Base-by-base conservation (phyloP, 306 rosid genomes). In the Vigna angularis region DNA sequence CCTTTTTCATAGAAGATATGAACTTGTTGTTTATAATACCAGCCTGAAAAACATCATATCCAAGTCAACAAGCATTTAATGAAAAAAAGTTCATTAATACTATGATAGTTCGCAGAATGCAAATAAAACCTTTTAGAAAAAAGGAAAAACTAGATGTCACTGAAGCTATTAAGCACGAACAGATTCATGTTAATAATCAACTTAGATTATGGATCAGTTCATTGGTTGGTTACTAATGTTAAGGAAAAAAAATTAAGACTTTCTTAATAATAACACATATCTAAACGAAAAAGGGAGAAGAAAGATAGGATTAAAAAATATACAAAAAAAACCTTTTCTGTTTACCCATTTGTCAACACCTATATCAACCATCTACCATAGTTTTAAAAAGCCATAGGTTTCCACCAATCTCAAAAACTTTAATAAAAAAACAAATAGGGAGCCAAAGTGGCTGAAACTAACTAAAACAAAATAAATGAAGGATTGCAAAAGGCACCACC, bases 1-100 rank as follows among this genome's bases (percentile, higher is more conserved):
- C 98, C 98, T 92, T 90, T 88, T 83, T 94, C 98, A 94, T 90
- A 0, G 91, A 89, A 55, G 93, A 87, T 87, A 94, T 76, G 79
- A 94, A 92, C 10, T 86, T 72, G 81, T 73, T 70, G 88, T 94
- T 82, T 62, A 92, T 81, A 8, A 87, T 63, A 73, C 95, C 93
- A 51, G 73, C 93, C 97, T 94, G 97, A 74, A 85, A 86, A 66
- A 30, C 49, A 77, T 51, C 40, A 18, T 26, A 80, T 16, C 75
- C 59, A 32, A 30, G 56, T 79, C 64, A 74, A 13, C 30, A 44
- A 72, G 72, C 22, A 66, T n/a, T 15, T 32, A n/a, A 66, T 76
- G 12, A 65, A 73, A 58, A 51, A 17, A 77, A 7, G 38, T 61
- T n/a, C 48, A 53, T 59, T 66, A 57, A 82, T 22, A 45, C 34